phyloP scores from a whole-genome alignment of 805 yeast genomes.

The Wickerhamiella brachini region DNA sequence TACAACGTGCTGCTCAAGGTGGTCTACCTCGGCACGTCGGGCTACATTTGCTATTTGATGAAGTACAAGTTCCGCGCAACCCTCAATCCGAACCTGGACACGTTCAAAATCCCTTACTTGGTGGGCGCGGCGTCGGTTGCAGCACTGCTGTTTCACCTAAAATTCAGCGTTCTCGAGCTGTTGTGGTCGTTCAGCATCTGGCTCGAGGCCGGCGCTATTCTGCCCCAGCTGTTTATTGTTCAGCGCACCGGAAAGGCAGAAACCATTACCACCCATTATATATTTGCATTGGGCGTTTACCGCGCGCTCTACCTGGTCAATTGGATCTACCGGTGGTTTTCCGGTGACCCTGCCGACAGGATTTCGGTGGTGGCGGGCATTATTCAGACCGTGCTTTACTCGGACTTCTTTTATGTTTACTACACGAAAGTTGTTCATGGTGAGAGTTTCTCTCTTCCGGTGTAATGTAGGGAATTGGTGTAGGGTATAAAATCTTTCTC shows the following conservation, averaged over 20 bases:
- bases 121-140: slow-evolving; percentile 44
- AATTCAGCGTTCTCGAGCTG: slow-evolving; percentile 41
- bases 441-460: slow-evolving; percentile 59
- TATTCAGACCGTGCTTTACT: slow-evolving; percentile 73
- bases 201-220: slow-evolving; percentile 83
- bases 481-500: too few species aligned
- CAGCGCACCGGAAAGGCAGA: slow-evolving; percentile 84
- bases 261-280: slow-evolving; percentile 78
- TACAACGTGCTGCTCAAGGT: slow-evolving; percentile 76
- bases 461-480: not conserved
- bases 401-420: slow-evolving; percentile 91
- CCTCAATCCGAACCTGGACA: slow-evolving; percentile 50
- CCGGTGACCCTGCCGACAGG: slow-evolving; percentile 42
- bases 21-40: slow-evolving; percentile 61
- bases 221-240: slow-evolving; percentile 84
- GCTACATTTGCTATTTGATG: slow-evolving; percentile 64
- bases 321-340: slow-evolving; percentile 77
- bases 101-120: slow-evolving; percentile 62
- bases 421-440: slow-evolving; percentile 70
- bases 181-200: slow-evolving; percentile 84
- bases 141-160: slow-evolving; percentile 51
- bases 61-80: slow-evolving; percentile 41
- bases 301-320: slow-evolving; percentile 84
- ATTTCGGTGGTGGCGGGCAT: slow-evolving; percentile 68
- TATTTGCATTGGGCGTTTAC: slow-evolving; percentile 84